Base-by-base conservation (phyloP, 345 rosid genomes). In the Eucalyptus cladocalyx region DNA sequence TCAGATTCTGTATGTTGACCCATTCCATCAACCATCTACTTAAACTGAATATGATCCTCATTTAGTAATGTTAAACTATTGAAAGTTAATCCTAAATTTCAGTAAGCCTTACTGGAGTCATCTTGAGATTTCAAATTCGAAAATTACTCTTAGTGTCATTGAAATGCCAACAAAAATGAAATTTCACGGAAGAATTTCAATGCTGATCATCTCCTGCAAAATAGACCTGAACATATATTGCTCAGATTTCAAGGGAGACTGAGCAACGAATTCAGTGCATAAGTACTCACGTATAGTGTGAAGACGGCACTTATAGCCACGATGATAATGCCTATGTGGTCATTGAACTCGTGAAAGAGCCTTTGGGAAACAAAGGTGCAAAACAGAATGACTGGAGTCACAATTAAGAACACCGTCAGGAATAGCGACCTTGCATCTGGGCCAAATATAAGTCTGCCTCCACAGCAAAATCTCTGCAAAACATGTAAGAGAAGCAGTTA, bases 361-460 rank as follows among this genome's bases (percentile, higher is more conserved):
- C 93, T 90, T 80, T 87, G 92, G 86, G 95, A 94, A 56, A 97
- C 97, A 58, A 96, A 95, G 90, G 91, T 92, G 89, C 97, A 96
- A 92, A 97, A 97, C 72, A 95, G 89, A 88, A 93, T 89, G 11
- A 94, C 97, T 53, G 99, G 99, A 85, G 87, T 88, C 87, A 94
- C 91, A 86, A 97, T 94, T 19, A 97, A 95, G 92, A 89, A 91
- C 58, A 96, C 80, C 13, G 99, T 95, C 48, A 97, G 90, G 92
- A 93, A 93, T 53, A 97, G 92, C 13, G 99, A 96, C 92, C 97
- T 95, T 69, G 90, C 95, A 92, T 97, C 99, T 28, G 98, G 98
- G 42, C 99, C 98, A 65, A 97, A 97, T 43, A 96, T 86, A 88
- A 97, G 88, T 92, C 97, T 96, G 87, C 99, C 99, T 87, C 96